These are phyloP conservation scores for Xylariaceae sp. DNA, from an alignment of 2,329 filamentous ascomycete genomes.

Conservation along the genomic window DNA sequence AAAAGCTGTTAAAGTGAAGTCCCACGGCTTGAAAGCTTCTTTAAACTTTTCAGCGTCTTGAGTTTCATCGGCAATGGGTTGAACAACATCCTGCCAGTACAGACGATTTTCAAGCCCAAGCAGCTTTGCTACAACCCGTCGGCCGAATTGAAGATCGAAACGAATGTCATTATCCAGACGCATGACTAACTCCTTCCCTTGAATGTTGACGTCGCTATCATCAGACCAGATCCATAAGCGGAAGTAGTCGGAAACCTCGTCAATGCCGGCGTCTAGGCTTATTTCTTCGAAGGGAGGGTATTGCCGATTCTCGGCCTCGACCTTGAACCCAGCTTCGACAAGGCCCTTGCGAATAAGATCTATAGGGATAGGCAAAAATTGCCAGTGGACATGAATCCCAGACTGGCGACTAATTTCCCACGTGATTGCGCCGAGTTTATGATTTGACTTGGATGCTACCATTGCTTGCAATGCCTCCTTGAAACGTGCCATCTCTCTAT, in stretches of 20 bases:
- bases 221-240: constrained; percentile 78
- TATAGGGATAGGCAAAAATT: constrained; percentile 77
- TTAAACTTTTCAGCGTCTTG: constrained; percentile 80
- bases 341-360: constrained; percentile 71
- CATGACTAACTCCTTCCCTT: constrained; percentile 74
- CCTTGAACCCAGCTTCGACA: constrained; percentile 85
- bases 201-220: constrained; percentile 55
- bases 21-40: constrained; percentile 79
- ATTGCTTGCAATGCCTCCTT: constrained; percentile 77
- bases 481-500: constrained; percentile 82
- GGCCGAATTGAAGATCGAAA: constrained; percentile 90
- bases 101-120: constrained; percentile 77
- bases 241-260: constrained; percentile 70
- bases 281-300: constrained; percentile 55
- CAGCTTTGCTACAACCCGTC: constrained; percentile 85
- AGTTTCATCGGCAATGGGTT: constrained; percentile 77
- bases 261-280: constrained; percentile 54
- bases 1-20: constrained; percentile 65
- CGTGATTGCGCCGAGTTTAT: constrained; percentile 77
- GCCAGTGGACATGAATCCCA: constrained; percentile 92
- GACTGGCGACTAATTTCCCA: constrained; percentile 86
- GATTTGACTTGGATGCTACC: constrained; percentile 59
- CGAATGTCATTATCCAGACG: constrained; percentile 70
- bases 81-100: constrained; percentile 83
- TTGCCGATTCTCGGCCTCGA: constrained; percentile 77